Evolutionary conservation across 2,329 filamentous ascomycete species (phyloP).

Genomic region (Neobulgaria alba): DNA sequence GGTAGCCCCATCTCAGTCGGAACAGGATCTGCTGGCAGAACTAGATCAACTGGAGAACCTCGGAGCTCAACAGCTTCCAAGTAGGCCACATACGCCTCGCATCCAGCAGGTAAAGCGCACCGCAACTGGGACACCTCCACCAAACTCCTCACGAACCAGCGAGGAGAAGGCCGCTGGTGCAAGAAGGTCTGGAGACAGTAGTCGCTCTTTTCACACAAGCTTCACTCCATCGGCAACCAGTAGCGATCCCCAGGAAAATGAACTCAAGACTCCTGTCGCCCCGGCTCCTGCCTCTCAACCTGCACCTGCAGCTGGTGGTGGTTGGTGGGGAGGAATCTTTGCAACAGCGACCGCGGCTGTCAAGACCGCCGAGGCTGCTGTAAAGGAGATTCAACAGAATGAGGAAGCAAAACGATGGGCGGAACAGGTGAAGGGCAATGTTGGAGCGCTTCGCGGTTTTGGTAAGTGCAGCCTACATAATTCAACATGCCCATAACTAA

Average conservation of each 20-base stretch:
- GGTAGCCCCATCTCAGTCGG: constrained; percentile 29
- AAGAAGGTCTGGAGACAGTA: constrained; percentile 73
- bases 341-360: constrained; percentile 68
- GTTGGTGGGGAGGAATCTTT: constrained; percentile 84
- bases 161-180: constrained; percentile 51
- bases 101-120: constrained; percentile 42
- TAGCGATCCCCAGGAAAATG: constrained; percentile 47
- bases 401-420: constrained; percentile 96
- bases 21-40: constrained; percentile 78
- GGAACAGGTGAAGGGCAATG: constrained; percentile 85
- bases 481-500: constrained; percentile 9
- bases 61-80: constrained; percentile 57
- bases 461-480: constrained; percentile 42
- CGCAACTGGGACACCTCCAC: constrained; percentile 40
- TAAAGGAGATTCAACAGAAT: constrained; percentile 92
- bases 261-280: constrained; percentile 42
- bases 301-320: constrained; percentile 44
- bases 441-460: constrained; percentile 65
- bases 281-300: constrained; percentile 31
- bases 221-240: constrained; percentile 61
- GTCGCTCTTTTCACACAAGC: constrained; percentile 60
- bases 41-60: constrained; percentile 76
- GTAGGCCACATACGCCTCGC: constrained; percentile 77
- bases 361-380: constrained; percentile 86
- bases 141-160: constrained; percentile 44